Conservation (phyloP, 805 yeast genomes). For the Yarrowia porcina region DNA sequence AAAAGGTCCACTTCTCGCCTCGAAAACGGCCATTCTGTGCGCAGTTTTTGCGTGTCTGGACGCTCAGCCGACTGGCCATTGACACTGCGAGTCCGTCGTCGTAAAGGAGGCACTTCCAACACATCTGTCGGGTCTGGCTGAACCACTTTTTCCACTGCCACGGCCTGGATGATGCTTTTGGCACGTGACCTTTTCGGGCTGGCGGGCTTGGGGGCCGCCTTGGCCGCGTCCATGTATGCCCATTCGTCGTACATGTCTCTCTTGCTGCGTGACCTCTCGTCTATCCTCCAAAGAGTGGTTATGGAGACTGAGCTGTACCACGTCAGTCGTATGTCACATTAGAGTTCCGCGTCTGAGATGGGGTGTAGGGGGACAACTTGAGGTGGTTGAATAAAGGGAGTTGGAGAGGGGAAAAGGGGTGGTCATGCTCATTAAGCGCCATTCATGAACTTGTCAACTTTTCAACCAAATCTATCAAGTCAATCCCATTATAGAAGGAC, state of each 20-base stretch:
- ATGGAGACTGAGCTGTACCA: background rate
- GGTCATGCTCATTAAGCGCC: too few species aligned
- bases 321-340: background rate
- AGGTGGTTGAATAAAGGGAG: too few species aligned
- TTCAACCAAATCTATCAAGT: background rate
- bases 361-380: background rate
- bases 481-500: background rate
- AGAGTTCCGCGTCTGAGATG: background rate
- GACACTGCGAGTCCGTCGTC: conserved; percentile 1
- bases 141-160: conserved; percentile 20
- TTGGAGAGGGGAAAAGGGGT: too few species aligned
- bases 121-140: background rate
- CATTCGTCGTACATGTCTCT: conserved; percentile 37
- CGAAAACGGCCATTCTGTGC: conserved; percentile 23
- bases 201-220: conserved; percentile 10
- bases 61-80: background rate
- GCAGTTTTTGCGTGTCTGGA: background rate
- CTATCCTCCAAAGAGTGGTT: background rate
- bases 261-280: background rate
- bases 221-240: conserved; percentile 34
- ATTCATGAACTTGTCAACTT: too few species aligned
- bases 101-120: conserved; percentile 4
- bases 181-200: conserved; percentile 13
- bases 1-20: background rate
- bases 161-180: conserved; percentile 23